These are phyloP conservation scores for Euphorbia tirucalli DNA, from an alignment of 345 rosid genomes.

Conservation along the genomic window DNA sequence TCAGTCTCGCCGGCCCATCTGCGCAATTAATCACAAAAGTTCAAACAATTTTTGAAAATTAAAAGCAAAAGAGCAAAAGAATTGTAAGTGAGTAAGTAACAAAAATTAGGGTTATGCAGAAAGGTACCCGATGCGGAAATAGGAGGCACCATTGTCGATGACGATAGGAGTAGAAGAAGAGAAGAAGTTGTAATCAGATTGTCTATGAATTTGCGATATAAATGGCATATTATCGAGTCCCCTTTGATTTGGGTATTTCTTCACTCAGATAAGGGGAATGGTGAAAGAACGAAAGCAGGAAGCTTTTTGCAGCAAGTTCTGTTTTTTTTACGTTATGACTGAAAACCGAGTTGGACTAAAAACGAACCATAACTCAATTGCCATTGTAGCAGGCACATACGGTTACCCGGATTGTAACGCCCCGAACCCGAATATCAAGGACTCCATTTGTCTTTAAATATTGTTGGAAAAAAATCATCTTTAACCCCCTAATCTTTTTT, in stretches of 20 bases:
- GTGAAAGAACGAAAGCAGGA: not conserved
- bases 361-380: not conserved
- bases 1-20: constrained; percentile 99
- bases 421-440: no score
- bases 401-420: no score
- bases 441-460: no score
- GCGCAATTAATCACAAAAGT: constrained; percentile 12
- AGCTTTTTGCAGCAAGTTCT: not conserved
- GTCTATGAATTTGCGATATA: constrained; percentile 54
- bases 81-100: not conserved
- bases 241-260: not conserved
- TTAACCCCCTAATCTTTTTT: no score
- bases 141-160: constrained; percentile 95
- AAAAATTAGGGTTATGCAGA: constrained; percentile 30
- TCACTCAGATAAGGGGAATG: not conserved
- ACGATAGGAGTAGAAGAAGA: constrained; percentile 81
- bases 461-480: no score
- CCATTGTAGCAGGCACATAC: not conserved
- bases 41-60: not conserved
- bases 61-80: not conserved
- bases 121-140: constrained; percentile 91
- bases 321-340: not conserved
- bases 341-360: not conserved
- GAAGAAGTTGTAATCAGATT: constrained; percentile 64
- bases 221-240: constrained; percentile 46